Evolutionary conservation across 495 filamentous ascomycete species (phyloP), one percentile per base, ranked within the genome.

Genomic region (Hyaloscypha hepaticicola): DNA sequence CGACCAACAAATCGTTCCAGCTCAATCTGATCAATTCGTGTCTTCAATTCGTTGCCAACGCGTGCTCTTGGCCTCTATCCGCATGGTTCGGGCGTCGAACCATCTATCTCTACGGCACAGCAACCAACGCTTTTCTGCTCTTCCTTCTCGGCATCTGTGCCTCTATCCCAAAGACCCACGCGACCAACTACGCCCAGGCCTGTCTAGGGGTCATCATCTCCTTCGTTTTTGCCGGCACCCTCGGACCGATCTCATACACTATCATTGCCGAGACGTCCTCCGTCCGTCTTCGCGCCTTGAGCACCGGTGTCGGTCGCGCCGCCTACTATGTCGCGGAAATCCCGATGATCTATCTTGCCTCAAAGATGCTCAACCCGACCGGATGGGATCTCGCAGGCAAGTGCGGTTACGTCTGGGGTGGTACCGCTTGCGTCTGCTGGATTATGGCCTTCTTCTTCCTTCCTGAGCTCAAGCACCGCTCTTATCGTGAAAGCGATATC

Each of bases 401-500:
- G 67, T 70, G 75, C 0, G 82, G 78, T 11, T 85, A 85, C 73
- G 80, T 86, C 70, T 85, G 82, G 78, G 83, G 78, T 45, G 82
- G 77, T 0, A 75, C 78, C 48, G 81, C 79, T 61, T 70, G 75
- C 56, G 60, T 80, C 52, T 81, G 78, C 14, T 56, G 70, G n/a
- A 41, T 69, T 3, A 77, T 73, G 76, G 58, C 69, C 9, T 79
- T 60, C 58, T 77, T 91, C 80, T 85, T 87, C 9, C 81, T 92
- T 3, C 89, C 89, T 0, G 89, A 92, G 68, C 88, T 88, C 0
- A 76, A 78, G 5, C 88, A 87, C n/a, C 82, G 88, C 29, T 83
- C 88, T 0, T 92, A 88, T 67, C 87, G 86, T 9, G 88, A 92
- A 72, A 74, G 90, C 60, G 88, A 92, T 67, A 57, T 90, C 29